Evolutionary conservation across 768 basidiomycete genomes (phyloP), one percentile per base, ranked within the genome.

Genomic region (Amyloporia xantha): DNA sequence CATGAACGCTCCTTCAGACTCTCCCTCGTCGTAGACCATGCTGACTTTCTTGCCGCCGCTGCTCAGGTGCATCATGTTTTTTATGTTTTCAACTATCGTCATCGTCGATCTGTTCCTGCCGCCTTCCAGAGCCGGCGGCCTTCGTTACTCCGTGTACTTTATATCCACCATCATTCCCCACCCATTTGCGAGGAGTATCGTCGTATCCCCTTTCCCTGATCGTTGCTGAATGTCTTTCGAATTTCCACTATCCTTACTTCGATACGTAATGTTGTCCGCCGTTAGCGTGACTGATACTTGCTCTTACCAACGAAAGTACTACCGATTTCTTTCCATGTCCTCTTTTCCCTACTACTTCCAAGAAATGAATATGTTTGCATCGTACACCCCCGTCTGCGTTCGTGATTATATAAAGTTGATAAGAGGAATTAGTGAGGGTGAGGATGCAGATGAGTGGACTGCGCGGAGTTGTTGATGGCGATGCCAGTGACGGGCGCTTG

Each of bases 141-240:
- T 74, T 75, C 73, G 69, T 43, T 76, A 69, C 64, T 74, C 68
- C 60, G 54, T 72, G 65, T 69, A 68, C 41, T 58, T 44, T 60
- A 47, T 49, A 59, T 55, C 41, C 59, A 61, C 55, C 61, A 64
- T 55, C 65, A 62, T 61, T 65, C 67, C 70, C 64, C 55, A 54
- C 59, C 62, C 74, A 75, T 65, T 78, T 72, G 73, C 60, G 54
- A 68, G 68, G 72, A 76, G 73, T 69, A 75, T 68, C 71, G 78
- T 78, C 75, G 75, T 72, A 76, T 50, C 72, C 71, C 71, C 59
- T n/a, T n/a, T 41, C 47, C 49, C 28, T 30, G 2, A 36, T 44
- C 48, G 11, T 39, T 39, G 20, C 27, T 7, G 9, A 33, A 7
- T 33, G 9, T 15, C 30, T 7, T 33, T 33, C 15, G 30, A 33